Evolutionary conservation across 1,139 yeast genomes (phyloP).

Genomic region (Ogataea hybrid): DNA sequence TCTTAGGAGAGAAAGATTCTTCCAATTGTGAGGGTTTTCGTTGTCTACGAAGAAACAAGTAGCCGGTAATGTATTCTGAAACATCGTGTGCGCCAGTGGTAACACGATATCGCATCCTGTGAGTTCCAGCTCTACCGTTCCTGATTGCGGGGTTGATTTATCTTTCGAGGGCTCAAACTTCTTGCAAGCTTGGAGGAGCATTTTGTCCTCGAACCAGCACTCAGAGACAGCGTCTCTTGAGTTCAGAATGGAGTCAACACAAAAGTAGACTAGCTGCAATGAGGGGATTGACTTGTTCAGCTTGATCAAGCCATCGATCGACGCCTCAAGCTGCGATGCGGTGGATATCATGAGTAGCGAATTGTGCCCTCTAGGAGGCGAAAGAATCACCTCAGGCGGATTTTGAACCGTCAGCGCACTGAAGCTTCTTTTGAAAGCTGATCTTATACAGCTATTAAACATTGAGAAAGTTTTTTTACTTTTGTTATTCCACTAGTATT

Average conservation of each 20-base stretch:
- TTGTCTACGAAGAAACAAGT: constrained; percentile 24
- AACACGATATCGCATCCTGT: not conserved
- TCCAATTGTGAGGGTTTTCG: constrained; percentile 10
- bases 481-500: constrained; percentile 8
- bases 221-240: constrained; percentile 45
- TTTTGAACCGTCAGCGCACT: constrained; percentile 21
- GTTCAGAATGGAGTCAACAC: constrained; percentile 46
- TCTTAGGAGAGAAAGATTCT: constrained; percentile 6
- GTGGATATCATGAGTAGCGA: constrained; percentile 41
- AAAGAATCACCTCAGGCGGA: constrained; percentile 15
- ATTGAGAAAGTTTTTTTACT: not conserved
- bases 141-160: constrained; percentile 23
- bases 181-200: constrained; percentile 27
- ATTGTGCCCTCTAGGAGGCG: constrained; percentile 14
- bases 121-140: constrained; percentile 1
- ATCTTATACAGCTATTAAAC: not conserved
- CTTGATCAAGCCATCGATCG: constrained; percentile 36
- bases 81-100: constrained; percentile 30
- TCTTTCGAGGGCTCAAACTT: constrained; percentile 2
- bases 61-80: constrained; percentile 24
- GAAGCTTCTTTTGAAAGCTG: constrained; percentile 2
- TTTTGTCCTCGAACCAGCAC: constrained; percentile 42
- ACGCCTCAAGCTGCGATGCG: constrained; percentile 39
- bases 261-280: constrained; percentile 47
- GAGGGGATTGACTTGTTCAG: constrained; percentile 26